Conservation (phyloP, 108 stramenopile genomes). For the Ochromonas danica region DNA sequence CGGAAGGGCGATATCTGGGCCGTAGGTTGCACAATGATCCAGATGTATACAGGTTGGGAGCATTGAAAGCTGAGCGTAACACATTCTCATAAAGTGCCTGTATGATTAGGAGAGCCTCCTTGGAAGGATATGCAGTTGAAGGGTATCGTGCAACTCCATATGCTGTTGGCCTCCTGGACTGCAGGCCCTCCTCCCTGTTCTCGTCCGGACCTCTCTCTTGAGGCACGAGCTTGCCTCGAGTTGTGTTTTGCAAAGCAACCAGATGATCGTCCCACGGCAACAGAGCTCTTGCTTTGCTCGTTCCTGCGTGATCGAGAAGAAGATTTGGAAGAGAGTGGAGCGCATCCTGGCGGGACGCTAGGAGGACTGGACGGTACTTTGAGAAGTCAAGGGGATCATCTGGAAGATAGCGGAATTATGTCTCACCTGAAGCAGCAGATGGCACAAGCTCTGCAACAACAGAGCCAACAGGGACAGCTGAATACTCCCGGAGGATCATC, state of each 20-base stretch:
- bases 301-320: slow-evolving; percentile 7
- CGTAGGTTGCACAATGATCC: slow-evolving; percentile 77
- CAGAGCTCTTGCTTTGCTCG: neutral
- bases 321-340: slow-evolving; percentile 2
- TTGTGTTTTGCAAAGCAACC: slow-evolving; percentile 19
- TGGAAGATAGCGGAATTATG: no score
- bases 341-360: no score
- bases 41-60: slow-evolving; percentile 82
- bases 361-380: no score
- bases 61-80: no score
- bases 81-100: no score
- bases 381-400: no score
- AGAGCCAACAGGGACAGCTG: no score
- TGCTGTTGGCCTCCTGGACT: slow-evolving; percentile 63
- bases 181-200: slow-evolving; percentile 58
- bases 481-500: no score
- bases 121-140: slow-evolving; percentile 62
- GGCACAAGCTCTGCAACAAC: no score
- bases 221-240: slow-evolving; percentile 48
- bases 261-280: neutral
- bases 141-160: slow-evolving; percentile 51
- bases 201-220: slow-evolving; percentile 54
- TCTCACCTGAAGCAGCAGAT: no score
- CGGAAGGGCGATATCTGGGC: slow-evolving; percentile 82
- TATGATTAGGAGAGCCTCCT: no score